phyloP scores from a whole-genome alignment of 2,329 filamentous ascomycete genomes.

The Pseudocercospora musae region DNA sequence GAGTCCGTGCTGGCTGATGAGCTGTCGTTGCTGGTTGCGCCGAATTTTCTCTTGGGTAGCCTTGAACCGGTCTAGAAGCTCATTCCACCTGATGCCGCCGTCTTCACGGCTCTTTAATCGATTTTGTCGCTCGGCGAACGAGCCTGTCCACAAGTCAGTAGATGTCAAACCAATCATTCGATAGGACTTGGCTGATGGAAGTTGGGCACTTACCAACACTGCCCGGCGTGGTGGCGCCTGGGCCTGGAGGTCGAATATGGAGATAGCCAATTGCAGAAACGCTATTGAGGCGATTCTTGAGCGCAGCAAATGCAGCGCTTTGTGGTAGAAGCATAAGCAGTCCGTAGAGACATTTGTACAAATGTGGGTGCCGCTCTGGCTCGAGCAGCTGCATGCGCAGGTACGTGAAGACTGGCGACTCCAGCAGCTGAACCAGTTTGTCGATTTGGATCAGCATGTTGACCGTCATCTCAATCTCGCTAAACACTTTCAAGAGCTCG shows the following conservation, averaged over 20 bases:
- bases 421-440: conserved; percentile 92
- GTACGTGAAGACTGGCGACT: conserved; percentile 97
- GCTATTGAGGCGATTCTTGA: conserved; percentile 95
- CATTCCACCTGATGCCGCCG: conserved; percentile 73
- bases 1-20: conserved; percentile 26
- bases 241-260: conserved; percentile 56
- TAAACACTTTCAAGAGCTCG: conserved; percentile 93
- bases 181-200: background rate
- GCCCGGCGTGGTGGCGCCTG: conserved; percentile 32
- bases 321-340: conserved; percentile 97
- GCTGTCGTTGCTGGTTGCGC: conserved; percentile 54
- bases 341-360: conserved; percentile 77
- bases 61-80: conserved; percentile 92
- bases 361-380: conserved; percentile 87
- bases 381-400: conserved; percentile 91
- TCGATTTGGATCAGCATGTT: conserved; percentile 99
- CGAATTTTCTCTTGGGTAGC: conserved; percentile 83
- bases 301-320: conserved; percentile 90
- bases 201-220: conserved; percentile 20
- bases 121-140: conserved; percentile 55
- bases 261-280: conserved; percentile 96
- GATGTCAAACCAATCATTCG: background rate
- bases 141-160: conserved; percentile 24
- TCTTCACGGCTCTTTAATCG: conserved; percentile 73
- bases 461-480: conserved; percentile 97